These are phyloP conservation scores for Colletotrichum liaoningense DNA, from an alignment of 2,329 filamentous ascomycete species.

Conservation along the genomic window DNA sequence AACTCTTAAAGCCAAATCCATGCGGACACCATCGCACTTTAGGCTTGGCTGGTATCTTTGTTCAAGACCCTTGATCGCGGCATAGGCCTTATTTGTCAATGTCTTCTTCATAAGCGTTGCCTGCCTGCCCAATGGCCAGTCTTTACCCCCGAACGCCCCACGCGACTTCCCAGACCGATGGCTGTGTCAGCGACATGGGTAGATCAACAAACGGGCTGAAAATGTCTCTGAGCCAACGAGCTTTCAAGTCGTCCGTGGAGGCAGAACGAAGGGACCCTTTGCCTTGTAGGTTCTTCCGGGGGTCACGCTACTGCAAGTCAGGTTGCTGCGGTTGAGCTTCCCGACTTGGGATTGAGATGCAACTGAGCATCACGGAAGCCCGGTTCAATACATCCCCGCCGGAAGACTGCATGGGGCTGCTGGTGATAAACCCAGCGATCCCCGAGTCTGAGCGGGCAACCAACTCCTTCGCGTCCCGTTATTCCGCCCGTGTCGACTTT, in stretches of 20 bases:
- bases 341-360: neutral
- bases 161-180: conserved; percentile 1
- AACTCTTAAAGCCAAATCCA: neutral
- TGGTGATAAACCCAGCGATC: conserved; percentile 22
- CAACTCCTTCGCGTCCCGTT: neutral
- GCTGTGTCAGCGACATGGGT: conserved; percentile 13
- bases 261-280: neutral
- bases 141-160: neutral
- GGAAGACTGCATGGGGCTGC: neutral
- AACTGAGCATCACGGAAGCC: neutral
- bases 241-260: neutral
- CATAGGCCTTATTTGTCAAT: conserved; percentile 12
- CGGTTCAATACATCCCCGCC: conserved; percentile 6
- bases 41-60: neutral
- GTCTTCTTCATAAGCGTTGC: neutral
- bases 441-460: neutral
- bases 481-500: neutral
- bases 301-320: conserved; percentile 7
- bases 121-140: conserved; percentile 2
- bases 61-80: conserved; percentile 1
- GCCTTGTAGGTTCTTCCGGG: neutral
- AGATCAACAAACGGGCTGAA: neutral
- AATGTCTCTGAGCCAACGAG: conserved; percentile 7
- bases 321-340: neutral
- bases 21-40: neutral